Evolutionary conservation across 768 basidiomycete genomes (phyloP).

Genomic region (Trametes meyenii): DNA sequence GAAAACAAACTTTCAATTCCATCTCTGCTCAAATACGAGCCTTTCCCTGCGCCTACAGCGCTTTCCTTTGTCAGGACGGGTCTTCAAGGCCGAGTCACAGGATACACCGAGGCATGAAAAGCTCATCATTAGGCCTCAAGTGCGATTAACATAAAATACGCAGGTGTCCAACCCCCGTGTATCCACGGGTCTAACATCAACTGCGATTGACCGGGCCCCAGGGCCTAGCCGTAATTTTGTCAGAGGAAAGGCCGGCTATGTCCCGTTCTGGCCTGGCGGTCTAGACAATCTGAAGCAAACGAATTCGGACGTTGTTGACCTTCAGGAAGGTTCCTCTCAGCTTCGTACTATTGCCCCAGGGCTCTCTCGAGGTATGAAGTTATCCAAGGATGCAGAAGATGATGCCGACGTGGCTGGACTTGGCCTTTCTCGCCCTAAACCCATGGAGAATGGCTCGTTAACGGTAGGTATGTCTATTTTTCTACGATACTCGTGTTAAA

Average conservation of each 20-base stretch:
- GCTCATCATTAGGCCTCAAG: not conserved
- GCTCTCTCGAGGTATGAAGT: conserved; percentile 74
- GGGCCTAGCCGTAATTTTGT: conserved; percentile 82
- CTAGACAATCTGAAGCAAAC: conserved; percentile 50
- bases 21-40: conserved; percentile 62
- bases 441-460: not conserved
- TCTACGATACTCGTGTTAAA: not conserved
- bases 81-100: conserved; percentile 76
- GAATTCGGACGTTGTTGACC: conserved; percentile 36
- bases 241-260: conserved; percentile 88
- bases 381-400: conserved; percentile 59
- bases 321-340: conserved; percentile 42
- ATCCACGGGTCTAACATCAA: conserved; percentile 80
- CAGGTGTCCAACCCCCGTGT: conserved; percentile 59
- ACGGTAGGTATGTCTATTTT: not conserved
- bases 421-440: not conserved
- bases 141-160: not conserved
- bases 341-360: conserved; percentile 82
- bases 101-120: conserved; percentile 72
- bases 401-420: conserved; percentile 43
- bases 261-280: conserved; percentile 95
- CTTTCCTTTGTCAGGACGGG: conserved; percentile 77
- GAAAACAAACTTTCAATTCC: conserved; percentile 61
- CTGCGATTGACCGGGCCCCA: conserved; percentile 83
- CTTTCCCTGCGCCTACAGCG: conserved; percentile 74